Base-by-base conservation (phyloP, 1,139 yeast genomes). In the Candida sp. region DNA sequence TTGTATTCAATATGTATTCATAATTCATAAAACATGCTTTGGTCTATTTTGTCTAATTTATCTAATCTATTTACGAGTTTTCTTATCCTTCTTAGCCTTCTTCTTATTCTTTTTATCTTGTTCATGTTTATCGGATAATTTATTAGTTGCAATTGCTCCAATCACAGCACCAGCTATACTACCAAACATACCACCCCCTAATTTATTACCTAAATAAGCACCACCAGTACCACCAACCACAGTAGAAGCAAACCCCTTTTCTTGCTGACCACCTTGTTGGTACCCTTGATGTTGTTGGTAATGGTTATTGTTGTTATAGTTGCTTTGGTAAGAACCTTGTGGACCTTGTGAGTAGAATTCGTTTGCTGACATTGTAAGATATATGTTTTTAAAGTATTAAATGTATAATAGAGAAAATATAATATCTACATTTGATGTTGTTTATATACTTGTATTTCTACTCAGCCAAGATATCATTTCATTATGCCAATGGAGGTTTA, bases 161-260 rank as follows among this genome's bases (percentile, higher is more conserved):
- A 25, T 25, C 8, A 25, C 9, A 25, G 29, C 29, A 25, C 29
- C 29, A 25, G 29, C 29, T 6, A 25, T 6, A 25, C 8, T 25
- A 25, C 29, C 29, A 25, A 25, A 25, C 6, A 9, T 25, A 6
- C 29, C 29, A 25, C 29, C 29, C 29, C 29, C 29, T 9, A 25
- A 25, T 64, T 79, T 75, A 66, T 78, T 75, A 43, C 82, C 86
- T 39, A 75, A 74, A 50, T 79, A 53, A 25, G 85, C 86, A 56
- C 87, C 86, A 35, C 74, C 78, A 54, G 81, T 53, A 34, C 81
- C 84, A 57, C 87, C 87, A 21, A 74, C 75, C 45, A 80, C 63
- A 41, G 78, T 74, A 44, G 82, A 82, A 34, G 81, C 29, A 25
- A 25, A 25, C 6, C 29, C 29, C 9, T 25, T 25, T 25, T 25